These are phyloP conservation scores for Kodamaea alishanica DNA, from an alignment of 1,139 yeast genomes.

Conservation along the genomic window DNA sequence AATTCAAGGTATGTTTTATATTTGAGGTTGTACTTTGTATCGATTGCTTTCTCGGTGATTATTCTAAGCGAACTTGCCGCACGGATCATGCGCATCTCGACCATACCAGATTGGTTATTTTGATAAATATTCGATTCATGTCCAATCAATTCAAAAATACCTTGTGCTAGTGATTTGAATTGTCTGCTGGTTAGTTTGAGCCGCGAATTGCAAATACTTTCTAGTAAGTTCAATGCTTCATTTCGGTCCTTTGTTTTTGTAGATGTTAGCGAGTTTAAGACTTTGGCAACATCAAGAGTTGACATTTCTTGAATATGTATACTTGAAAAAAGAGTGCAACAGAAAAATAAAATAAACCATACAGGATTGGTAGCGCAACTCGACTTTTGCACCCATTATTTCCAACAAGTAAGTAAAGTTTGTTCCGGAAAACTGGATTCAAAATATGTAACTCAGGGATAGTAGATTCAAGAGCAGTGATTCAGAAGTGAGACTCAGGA, in stretches of 20 bases:
- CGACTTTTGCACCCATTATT: too few species aligned
- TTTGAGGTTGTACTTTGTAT: conserved; percentile 21
- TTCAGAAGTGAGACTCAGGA: too few species aligned
- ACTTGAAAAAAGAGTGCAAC: conserved; percentile 1
- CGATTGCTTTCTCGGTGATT: conserved; percentile 25
- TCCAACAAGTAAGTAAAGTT: too few species aligned
- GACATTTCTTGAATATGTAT: conserved; percentile 14
- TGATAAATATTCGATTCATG: conserved; percentile 37
- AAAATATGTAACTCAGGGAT: too few species aligned
- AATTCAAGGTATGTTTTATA: conserved; percentile 30
- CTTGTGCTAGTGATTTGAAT: conserved; percentile 27
- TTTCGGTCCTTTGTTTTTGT: conserved; percentile 51
- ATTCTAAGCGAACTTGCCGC: conserved; percentile 38
- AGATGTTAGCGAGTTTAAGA: conserved; percentile 30
- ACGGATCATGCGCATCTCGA: conserved; percentile 39
- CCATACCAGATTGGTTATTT: conserved; percentile 26
- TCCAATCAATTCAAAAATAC: conserved; percentile 39
- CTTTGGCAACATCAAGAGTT: conserved; percentile 19
- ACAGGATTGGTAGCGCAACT: too few species aligned
- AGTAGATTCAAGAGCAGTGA: too few species aligned
- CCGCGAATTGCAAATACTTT: conserved; percentile 24
- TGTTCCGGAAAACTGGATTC: too few species aligned
- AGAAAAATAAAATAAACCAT: conserved; percentile 1
- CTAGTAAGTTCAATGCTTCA: conserved; percentile 45
- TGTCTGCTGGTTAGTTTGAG: conserved; percentile 22